Percentiles rank a stretch among this genome's conserved stretches.
phyloP scores from a whole-genome alignment of 2,329 filamentous ascomycete species.

The Colletotrichum truncatum region DNA sequence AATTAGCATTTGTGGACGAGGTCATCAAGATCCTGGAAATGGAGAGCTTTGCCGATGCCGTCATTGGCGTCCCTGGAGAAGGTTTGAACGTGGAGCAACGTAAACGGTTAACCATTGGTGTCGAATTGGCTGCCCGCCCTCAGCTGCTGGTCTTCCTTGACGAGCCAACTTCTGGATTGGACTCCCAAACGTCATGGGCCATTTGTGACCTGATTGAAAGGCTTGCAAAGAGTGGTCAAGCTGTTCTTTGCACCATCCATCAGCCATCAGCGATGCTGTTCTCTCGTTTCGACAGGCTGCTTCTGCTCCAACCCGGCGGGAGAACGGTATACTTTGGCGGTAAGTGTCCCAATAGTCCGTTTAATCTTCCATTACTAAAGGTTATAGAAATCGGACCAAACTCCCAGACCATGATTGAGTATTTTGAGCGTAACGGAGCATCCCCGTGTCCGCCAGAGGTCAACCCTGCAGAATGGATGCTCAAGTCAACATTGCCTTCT shows the following conservation, averaged over 20 bases:
- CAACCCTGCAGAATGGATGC: constrained; percentile 76
- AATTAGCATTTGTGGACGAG: constrained; percentile 37
- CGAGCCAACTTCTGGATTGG: constrained; percentile 79
- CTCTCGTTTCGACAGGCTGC: constrained; percentile 59
- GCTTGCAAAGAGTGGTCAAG: constrained; percentile 55
- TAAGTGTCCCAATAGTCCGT: constrained; percentile 37
- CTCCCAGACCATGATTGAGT: constrained; percentile 58
- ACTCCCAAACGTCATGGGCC: constrained; percentile 79
- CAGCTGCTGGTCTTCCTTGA: constrained; percentile 80
- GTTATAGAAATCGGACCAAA: constrained; percentile 41
- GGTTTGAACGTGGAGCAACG: constrained; percentile 51
- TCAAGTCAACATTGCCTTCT: constrained; percentile 46
- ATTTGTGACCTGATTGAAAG: constrained; percentile 77
- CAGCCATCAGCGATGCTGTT: constrained; percentile 55
- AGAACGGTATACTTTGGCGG: constrained; percentile 69
- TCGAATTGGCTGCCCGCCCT: constrained; percentile 78
- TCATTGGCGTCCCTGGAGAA: constrained; percentile 74
- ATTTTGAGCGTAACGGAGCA: constrained; percentile 71
- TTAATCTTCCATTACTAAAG: not conserved
- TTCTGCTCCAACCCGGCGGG: constrained; percentile 64
- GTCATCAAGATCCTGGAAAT: constrained; percentile 46
- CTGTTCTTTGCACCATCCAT: constrained; percentile 56
- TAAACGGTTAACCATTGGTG: constrained; percentile 75
- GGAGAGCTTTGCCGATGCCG: constrained; percentile 73
- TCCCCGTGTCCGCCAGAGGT: constrained; percentile 59